phyloP scores from a whole-genome alignment of 495 filamentous ascomycete species.

The Talaromyces proteolyticus region DNA sequence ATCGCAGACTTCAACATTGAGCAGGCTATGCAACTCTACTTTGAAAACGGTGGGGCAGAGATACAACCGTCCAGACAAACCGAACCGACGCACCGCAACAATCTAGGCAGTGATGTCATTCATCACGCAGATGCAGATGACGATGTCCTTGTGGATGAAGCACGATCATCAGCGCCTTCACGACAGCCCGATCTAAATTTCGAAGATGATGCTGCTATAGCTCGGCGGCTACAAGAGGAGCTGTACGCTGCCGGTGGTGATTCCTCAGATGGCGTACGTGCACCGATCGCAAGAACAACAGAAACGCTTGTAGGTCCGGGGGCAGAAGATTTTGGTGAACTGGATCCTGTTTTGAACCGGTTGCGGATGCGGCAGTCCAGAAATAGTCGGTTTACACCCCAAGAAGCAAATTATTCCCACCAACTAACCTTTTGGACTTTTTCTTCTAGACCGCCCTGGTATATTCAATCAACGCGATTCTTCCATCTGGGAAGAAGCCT shows the following conservation, averaged over 20 bases:
- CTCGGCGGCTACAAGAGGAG: constrained; percentile 84
- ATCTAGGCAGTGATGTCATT: constrained; percentile 54
- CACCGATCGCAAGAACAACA: constrained; percentile 84
- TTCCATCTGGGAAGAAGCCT: constrained; percentile 70
- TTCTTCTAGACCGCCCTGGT: constrained; percentile 46
- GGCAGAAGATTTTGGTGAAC: constrained; percentile 48
- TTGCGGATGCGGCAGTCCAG: constrained; percentile 48
- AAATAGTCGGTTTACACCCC: constrained; percentile 28
- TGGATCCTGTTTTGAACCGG: constrained; percentile 61
- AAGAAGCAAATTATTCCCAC: not conserved
- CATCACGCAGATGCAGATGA: constrained; percentile 67
- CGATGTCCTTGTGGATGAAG: constrained; percentile 20
- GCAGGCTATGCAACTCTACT: constrained; percentile 86
- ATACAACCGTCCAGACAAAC: constrained; percentile 34
- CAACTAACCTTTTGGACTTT: constrained; percentile 4
- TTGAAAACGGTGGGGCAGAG: constrained; percentile 67
- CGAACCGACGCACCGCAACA: constrained; percentile 19
- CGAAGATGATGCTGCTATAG: constrained; percentile 93
- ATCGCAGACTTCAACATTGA: constrained; percentile 75
- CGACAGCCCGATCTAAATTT: constrained; percentile 20
- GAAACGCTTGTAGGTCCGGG: constrained; percentile 83
- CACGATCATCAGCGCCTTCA: constrained; percentile 12
- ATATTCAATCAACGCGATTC: constrained; percentile 81
- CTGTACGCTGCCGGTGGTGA: constrained; percentile 59
- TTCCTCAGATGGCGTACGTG: constrained; percentile 66